Percentiles rank a stretch among this genome's conserved stretches.
phyloP scores from a whole-genome alignment of 352 stramenopile genomes.

The Globisporangium uncinulatum region DNA sequence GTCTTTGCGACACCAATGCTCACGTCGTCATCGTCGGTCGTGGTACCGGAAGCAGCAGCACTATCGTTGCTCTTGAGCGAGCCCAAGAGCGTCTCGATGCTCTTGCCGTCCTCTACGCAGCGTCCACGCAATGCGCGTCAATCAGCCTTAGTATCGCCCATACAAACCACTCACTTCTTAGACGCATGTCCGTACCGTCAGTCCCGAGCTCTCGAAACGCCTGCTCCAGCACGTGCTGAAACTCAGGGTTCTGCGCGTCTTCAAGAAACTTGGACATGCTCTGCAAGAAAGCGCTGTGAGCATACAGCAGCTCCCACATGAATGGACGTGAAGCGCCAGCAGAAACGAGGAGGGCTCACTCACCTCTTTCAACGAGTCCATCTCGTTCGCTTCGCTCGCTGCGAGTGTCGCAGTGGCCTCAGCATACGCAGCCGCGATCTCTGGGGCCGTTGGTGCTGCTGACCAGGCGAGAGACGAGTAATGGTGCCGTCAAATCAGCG shows the following conservation, averaged over 20 bases:
- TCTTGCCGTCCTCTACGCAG: constrained; percentile 39
- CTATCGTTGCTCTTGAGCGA: constrained; percentile 29
- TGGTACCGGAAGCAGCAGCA: background rate
- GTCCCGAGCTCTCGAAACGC: constrained; percentile 80
- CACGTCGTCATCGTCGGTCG: constrained; percentile 62
- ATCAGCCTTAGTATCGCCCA: background rate
- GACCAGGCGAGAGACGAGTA: background rate
- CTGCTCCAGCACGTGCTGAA: constrained; percentile 83
- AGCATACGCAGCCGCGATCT: constrained; percentile 33
- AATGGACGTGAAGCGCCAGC: background rate
- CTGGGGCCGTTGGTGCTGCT: constrained; percentile 10
- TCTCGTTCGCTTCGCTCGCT: constrained; percentile 43
- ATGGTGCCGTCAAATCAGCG: background rate
- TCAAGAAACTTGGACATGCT: constrained; percentile 85
- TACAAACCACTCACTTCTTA: too few relatives aligned
- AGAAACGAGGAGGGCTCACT: background rate
- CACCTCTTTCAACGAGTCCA: constrained; percentile 65
- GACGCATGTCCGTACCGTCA: constrained; percentile 24
- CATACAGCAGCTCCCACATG: background rate
- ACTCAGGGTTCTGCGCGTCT: constrained; percentile 82
- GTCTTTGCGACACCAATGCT: constrained; percentile 82
- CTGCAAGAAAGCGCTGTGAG: constrained; percentile 16
- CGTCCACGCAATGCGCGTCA: background rate
- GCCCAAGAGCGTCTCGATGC: constrained; percentile 68
- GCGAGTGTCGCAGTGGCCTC: constrained; percentile 46